phyloP scores from a whole-genome alignment of 805 yeast genomes.

The Saturnispora silvae region DNA sequence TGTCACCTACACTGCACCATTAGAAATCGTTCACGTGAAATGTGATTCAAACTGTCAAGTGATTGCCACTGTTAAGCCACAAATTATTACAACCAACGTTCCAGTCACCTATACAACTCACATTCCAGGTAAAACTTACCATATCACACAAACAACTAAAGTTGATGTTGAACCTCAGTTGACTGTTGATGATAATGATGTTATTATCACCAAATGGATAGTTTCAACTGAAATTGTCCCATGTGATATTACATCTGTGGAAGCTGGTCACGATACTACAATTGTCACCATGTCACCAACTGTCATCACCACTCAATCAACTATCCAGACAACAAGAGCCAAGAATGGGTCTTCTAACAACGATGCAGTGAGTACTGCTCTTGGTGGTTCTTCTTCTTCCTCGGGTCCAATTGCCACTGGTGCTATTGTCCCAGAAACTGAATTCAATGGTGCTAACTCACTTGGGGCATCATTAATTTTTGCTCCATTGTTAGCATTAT shows the following conservation, averaged over 20 bases:
- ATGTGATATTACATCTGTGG: not conserved
- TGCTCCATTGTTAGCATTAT: not conserved
- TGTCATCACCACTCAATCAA: not conserved
- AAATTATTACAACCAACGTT: not conserved
- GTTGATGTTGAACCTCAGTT: not conserved
- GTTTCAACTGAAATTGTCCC: not conserved
- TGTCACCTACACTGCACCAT: not conserved
- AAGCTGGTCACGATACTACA: not conserved
- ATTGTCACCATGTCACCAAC: not conserved
- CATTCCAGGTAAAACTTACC: not conserved
- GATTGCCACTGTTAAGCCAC: not conserved
- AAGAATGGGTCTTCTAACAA: no score
- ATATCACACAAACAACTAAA: slow-evolving; percentile 1
- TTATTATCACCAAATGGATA: slow-evolving; percentile 1
- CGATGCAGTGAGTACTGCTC: no score
- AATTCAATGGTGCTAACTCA: not conserved
- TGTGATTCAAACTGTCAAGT: not conserved
- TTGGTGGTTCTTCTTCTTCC: no score
- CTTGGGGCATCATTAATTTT: not conserved
- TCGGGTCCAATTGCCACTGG: no score
- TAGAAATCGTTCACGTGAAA: slow-evolving; percentile 1
- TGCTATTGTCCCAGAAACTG: not conserved
- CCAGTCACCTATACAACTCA: not conserved
- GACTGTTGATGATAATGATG: not conserved
- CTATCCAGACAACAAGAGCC: not conserved